phyloP scores from a whole-genome alignment of 345 rosid species.

The Kandelia obovata region DNA sequence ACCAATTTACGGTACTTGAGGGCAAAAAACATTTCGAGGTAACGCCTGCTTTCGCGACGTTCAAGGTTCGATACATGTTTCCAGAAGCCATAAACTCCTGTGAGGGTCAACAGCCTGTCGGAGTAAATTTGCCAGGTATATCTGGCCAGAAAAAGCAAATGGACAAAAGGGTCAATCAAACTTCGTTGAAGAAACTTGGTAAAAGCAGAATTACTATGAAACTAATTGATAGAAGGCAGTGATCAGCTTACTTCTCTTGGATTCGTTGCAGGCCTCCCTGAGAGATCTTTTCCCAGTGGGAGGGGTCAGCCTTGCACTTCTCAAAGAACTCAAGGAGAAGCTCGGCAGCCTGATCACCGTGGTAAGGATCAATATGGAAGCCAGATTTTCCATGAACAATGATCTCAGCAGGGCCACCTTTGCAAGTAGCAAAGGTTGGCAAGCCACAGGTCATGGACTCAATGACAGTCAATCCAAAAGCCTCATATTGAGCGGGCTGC shows the following conservation, averaged over 20 bases:
- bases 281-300: constrained; percentile 75
- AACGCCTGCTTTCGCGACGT: constrained; percentile 76
- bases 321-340: constrained; percentile 67
- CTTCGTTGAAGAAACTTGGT: not conserved
- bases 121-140: constrained; percentile 92
- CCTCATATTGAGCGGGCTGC: constrained; percentile 84
- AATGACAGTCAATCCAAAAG: constrained; percentile 81
- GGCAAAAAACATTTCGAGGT: constrained; percentile 90
- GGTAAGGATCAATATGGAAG: constrained; percentile 89
- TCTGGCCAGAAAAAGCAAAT: constrained; percentile 29
- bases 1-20: constrained; percentile 81
- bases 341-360: constrained; percentile 73
- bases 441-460: constrained; percentile 92
- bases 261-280: constrained; percentile 74
- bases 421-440: constrained; percentile 80
- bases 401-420: constrained; percentile 98
- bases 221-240: not conserved
- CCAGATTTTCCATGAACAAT: constrained; percentile 83
- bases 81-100: constrained; percentile 93
- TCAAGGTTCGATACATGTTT: constrained; percentile 94
- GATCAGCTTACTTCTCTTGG: constrained; percentile 60
- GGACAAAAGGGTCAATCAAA: not conserved
- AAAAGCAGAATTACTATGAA: not conserved
- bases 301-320: constrained; percentile 59
- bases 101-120: constrained; percentile 74